Evolutionary conservation across 202 grass and related monocot species (phyloP).

Genomic region (Dendrocalamus latiflorus): DNA sequence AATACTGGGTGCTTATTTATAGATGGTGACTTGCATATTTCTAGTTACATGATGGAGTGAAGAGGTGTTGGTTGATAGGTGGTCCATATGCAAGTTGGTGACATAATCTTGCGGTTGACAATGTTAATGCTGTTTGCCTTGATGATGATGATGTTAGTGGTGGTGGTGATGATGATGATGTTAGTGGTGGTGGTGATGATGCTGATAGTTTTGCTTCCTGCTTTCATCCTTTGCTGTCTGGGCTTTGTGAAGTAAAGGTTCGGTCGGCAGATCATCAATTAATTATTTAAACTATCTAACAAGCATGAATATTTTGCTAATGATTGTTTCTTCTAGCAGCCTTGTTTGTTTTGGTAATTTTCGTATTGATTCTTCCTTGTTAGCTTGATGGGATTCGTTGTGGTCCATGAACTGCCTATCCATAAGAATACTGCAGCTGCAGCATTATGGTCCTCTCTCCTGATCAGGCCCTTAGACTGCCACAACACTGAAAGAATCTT

Average conservation of each 20-base stretch:
- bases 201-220: not conserved
- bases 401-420: not conserved
- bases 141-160: not conserved
- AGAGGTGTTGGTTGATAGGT: slow-evolving; percentile 1
- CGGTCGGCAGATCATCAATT: not conserved
- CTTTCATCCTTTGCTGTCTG: not conserved
- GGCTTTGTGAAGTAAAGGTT: slow-evolving; percentile 12
- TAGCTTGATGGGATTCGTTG: not conserved
- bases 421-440: not conserved
- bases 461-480: not conserved
- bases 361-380: not conserved
- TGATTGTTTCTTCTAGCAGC: not conserved
- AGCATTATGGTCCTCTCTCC: not conserved
- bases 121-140: not conserved
- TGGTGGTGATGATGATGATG: not conserved
- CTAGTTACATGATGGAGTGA: slow-evolving; percentile 1
- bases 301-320: not conserved
- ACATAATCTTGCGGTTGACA: not conserved
- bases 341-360: not conserved
- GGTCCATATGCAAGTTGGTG: not conserved
- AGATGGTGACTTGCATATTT: not conserved
- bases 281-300: not conserved
- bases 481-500: not conserved
- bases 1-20: not conserved
- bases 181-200: not conserved